phyloP scores from a whole-genome alignment of 164 flowering plant species.

The Brasenia schreberi region DNA sequence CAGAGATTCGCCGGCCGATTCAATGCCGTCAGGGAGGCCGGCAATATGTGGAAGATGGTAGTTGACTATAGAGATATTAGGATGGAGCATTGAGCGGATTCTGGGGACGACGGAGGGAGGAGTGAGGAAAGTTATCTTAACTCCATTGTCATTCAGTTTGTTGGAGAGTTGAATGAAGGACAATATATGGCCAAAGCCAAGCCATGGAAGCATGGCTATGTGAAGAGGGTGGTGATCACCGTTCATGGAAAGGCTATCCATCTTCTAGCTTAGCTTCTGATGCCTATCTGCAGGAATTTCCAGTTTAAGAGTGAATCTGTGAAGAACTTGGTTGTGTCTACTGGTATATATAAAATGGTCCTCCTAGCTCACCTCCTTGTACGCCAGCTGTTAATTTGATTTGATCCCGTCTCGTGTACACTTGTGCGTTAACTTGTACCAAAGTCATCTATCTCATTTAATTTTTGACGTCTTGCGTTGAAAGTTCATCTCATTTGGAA shows the following conservation, averaged over 20 bases:
- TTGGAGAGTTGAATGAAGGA: constrained; percentile 2
- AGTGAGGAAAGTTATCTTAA: constrained; percentile 6
- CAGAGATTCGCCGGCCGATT: neutral
- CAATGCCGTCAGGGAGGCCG: neutral
- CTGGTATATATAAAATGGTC: no score
- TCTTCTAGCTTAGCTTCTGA: no score
- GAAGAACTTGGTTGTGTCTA: no score
- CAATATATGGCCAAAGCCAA: constrained; percentile 1
- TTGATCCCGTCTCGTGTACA: no score
- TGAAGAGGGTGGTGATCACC: neutral
- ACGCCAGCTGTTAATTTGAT: no score
- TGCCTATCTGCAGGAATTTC: no score
- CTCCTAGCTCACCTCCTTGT: no score
- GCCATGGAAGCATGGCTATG: neutral
- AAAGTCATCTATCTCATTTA: no score
- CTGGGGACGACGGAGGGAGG: constrained; percentile 5
- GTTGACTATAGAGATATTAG: neutral
- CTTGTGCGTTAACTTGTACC: no score
- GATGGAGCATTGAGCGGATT: constrained; percentile 1
- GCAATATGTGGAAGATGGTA: neutral
- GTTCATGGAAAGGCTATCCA: neutral
- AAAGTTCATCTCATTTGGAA: no score
- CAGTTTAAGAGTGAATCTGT: no score
- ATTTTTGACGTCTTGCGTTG: no score
- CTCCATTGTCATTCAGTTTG: neutral